Evolutionary conservation across 2,329 filamentous ascomycete species (phyloP).

Genomic region (Arthrobotrys musiformis): DNA sequence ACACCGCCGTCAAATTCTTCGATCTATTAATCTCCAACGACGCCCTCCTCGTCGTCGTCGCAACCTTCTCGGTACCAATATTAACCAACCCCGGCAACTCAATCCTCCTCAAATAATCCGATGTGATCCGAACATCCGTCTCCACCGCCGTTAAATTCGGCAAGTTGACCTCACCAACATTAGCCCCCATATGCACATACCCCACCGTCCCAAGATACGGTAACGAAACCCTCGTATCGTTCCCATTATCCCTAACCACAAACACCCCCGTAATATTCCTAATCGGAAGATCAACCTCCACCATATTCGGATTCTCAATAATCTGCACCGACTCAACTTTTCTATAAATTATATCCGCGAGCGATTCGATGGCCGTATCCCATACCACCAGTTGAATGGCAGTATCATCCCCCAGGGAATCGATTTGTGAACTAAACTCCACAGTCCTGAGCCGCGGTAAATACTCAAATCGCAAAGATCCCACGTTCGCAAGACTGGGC

Average conservation of each 20-base stretch:
- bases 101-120: neutral
- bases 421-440: neutral
- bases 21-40: neutral
- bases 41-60: neutral
- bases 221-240: neutral
- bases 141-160: neutral
- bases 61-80: neutral
- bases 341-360: neutral
- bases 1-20: neutral
- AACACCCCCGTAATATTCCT: neutral
- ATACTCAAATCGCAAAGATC: conserved; percentile 4
- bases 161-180: neutral
- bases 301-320: neutral
- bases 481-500: conserved; percentile 20
- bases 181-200: neutral
- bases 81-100: neutral
- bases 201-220: neutral
- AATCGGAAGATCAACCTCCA: neutral
- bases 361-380: neutral
- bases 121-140: neutral
- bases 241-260: neutral
- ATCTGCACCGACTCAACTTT: conserved; percentile 9
- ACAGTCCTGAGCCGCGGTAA: neutral
- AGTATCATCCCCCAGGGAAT: neutral
- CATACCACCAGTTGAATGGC: neutral